Evolutionary conservation across 441 rosid species (phyloP), one percentile per base, ranked within the genome.

Genomic region (Aquilaria agallochum): DNA sequence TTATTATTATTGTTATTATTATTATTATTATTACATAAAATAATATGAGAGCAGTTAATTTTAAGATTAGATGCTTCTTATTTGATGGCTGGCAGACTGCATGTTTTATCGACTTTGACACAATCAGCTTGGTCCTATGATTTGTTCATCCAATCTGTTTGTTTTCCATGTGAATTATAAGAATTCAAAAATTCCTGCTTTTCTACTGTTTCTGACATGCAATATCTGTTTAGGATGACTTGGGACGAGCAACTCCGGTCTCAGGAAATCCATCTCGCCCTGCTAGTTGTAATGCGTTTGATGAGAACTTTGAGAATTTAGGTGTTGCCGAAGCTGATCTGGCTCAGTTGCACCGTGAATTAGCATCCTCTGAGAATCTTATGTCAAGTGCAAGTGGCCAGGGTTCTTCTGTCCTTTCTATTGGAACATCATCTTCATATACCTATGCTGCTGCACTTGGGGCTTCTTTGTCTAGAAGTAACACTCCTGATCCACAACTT

Each of bases 401-500:
- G 48, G 78, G 79, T 15, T 68, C 85, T 72, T 56, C 67, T 14
- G 72, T 58, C 64, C 87, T 72, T 48, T 81, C 64, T 68, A 64
- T 68, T 46, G 80, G 82, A 27, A 76, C 69, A n/a, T 70, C 80
- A 50, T 62, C 89, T 51, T 80, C 88, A 48, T 78, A 80, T 58
- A 60, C 92, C 34, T 89, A 89, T 68, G 96, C 95, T 63, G 83
- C 92, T 71, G 96, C 74, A 48, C 71, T 91, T 0, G 95, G 96
- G 47, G 51, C 87, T 62, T 77, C 96, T 31, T 63, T 91, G 73
- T 91, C 97, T 7, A 74, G 96, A 67, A 83, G 82, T 51, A 79
- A 79, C 31, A 91, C 96, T 47, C 97, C 97, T 55, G 97, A 91
- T 78, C 85, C 92, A 1, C 94, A 89, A 70, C 77, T 72, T 66